phyloP scores from a whole-genome alignment of 2,329 filamentous ascomycete species.

The Ambrosiella xylebori region DNA sequence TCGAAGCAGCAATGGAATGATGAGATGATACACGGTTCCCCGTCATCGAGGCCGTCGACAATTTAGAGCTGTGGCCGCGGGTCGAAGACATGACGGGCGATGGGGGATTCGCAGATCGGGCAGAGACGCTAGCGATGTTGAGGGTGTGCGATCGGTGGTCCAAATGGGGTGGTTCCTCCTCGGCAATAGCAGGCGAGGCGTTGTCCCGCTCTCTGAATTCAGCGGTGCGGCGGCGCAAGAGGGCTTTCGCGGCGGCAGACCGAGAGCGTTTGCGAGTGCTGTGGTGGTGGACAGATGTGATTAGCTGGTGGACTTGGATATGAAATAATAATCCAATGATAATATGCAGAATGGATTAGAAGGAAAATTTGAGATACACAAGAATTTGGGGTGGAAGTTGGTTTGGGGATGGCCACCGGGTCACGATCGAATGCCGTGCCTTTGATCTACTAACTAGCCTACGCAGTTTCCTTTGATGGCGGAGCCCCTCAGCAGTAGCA shows the following conservation, averaged over 20 bases:
- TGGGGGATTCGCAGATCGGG: constrained; percentile 1
- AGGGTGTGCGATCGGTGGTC: constrained; percentile 6
- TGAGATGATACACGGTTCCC: constrained; percentile 26
- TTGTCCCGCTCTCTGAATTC: constrained; percentile 7
- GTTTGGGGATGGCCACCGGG: no score
- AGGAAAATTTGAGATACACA: not conserved
- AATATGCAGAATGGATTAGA: not conserved
- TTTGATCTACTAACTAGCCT: no score
- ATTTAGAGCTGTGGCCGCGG: constrained; percentile 29
- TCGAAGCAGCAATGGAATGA: constrained; percentile 18
- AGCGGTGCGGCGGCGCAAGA: constrained; percentile 9
- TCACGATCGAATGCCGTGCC: no score
- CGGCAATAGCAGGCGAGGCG: constrained; percentile 1
- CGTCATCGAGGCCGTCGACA: constrained; percentile 27
- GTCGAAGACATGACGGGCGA: constrained; percentile 12
- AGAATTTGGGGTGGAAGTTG: not conserved
- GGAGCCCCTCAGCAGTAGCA: not conserved
- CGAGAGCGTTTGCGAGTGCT: constrained; percentile 11
- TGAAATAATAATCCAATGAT: not conserved
- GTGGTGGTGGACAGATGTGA: not conserved
- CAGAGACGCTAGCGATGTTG: constrained; percentile 3
- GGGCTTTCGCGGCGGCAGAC: constrained; percentile 9
- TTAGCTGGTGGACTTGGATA: not conserved
- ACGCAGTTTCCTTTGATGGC: no score
- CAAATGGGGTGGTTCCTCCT: constrained; percentile 5